A percentile compares a stretch with the other conserved stretches of the same genome.
phyloP scores from a whole-genome alignment of 2,329 filamentous ascomycete genomes.

The Teratosphaeria viscida region DNA sequence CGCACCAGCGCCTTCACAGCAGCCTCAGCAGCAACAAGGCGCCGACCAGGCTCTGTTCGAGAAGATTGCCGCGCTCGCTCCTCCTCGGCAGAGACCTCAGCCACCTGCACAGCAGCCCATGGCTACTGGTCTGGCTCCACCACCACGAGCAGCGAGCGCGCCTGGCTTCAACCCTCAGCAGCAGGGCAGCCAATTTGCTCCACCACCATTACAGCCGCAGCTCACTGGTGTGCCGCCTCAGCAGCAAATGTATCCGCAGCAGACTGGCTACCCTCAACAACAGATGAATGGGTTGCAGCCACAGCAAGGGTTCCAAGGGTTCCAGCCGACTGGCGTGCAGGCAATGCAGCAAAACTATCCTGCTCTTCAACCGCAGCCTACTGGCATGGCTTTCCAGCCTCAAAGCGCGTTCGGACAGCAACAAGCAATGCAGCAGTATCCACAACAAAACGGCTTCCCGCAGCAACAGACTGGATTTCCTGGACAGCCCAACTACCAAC shows the following conservation, averaged over 20 bases:
- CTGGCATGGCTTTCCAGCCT: slow-evolving; percentile 40
- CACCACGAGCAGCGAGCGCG: slow-evolving; percentile 73
- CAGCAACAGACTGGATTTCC: slow-evolving; percentile 3
- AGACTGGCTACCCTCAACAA: slow-evolving; percentile 34
- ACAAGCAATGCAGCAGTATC: slow-evolving; percentile 3
- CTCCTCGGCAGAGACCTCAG: slow-evolving; percentile 55
- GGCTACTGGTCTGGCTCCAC: slow-evolving; percentile 56
- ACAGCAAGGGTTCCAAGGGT: slow-evolving; percentile 2
- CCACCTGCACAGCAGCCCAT: slow-evolving; percentile 50
- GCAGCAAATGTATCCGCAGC: slow-evolving; percentile 24
- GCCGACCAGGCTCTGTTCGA: slow-evolving; percentile 40
- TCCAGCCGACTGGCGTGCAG: slow-evolving; percentile 23
- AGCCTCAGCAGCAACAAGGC: slow-evolving; percentile 28
- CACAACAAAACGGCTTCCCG: slow-evolving; percentile 5
- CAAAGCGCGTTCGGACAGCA: slow-evolving; percentile 6
- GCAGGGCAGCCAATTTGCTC: slow-evolving; percentile 54
- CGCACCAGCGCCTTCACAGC: slow-evolving; percentile 29
- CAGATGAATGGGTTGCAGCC: slow-evolving; percentile 23
- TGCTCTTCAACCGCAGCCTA: slow-evolving; percentile 44
- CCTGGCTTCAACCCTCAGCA: slow-evolving; percentile 56
- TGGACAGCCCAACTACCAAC: slow-evolving; percentile 32
- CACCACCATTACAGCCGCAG: slow-evolving; percentile 70
- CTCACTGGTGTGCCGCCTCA: slow-evolving; percentile 55
- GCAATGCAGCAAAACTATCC: slow-evolving; percentile 23
- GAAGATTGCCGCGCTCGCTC: slow-evolving; percentile 33